Conservation (phyloP, 257 asterid species). For the Ajuga chamaepitys region DNA sequence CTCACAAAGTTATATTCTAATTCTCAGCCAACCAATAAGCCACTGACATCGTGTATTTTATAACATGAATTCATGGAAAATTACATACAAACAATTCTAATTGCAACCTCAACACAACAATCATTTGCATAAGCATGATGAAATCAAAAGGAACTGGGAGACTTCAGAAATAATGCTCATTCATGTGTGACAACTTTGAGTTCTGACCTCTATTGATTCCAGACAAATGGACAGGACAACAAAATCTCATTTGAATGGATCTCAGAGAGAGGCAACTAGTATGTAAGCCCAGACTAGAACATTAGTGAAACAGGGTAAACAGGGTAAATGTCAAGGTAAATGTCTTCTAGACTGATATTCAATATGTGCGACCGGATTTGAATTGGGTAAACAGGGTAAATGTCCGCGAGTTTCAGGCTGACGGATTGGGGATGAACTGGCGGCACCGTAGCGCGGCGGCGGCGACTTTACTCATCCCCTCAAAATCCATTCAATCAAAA, state of each 20-base stretch:
- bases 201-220: neutral
- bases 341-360: too few species aligned
- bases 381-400: too few species aligned
- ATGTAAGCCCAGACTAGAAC: neutral
- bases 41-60: conserved; percentile 22
- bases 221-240: neutral
- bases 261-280: neutral
- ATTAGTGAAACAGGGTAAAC: neutral
- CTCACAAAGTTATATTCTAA: conserved; percentile 37
- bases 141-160: neutral
- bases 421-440: too few species aligned
- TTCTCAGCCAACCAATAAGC: conserved; percentile 44
- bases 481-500: too few species aligned
- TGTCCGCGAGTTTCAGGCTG: too few species aligned
- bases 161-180: neutral
- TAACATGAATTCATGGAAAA: conserved; percentile 5
- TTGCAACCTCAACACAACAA: conserved; percentile 12
- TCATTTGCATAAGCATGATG: neutral
- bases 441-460: too few species aligned
- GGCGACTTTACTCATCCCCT: too few species aligned
- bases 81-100: conserved; percentile 12
- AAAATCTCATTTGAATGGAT: neutral
- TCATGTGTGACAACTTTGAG: neutral
- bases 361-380: too few species aligned
- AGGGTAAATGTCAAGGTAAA: too few species aligned